A percentile compares a stretch with the other conserved stretches of the same genome.
phyloP scores from a whole-genome alignment of 352 stramenopile species.

The Globisporangium iwayamae region DNA sequence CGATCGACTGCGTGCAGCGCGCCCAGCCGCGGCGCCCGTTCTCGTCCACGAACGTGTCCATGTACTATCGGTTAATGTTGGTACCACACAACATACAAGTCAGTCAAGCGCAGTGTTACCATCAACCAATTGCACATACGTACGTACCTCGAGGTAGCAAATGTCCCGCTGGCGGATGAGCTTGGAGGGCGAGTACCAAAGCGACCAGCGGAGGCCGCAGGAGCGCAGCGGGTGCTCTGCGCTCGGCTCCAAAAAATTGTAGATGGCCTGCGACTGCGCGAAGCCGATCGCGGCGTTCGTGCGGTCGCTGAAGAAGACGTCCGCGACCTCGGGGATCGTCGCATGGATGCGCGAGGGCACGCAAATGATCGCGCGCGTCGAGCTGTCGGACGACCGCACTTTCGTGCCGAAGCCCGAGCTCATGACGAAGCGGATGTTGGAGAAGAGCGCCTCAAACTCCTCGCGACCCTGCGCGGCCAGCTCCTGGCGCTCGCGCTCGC shows the following conservation, averaged over 20 bases:
- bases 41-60: conserved; percentile 60
- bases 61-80: conserved; percentile 25
- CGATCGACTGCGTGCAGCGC: conserved; percentile 55
- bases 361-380: conserved; percentile 52
- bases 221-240: conserved; percentile 46
- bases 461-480: conserved; percentile 32
- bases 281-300: conserved; percentile 60
- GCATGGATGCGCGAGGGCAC: conserved; percentile 41
- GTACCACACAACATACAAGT: background rate
- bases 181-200: conserved; percentile 58
- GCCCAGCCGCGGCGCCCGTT: conserved; percentile 56
- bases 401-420: conserved; percentile 45
- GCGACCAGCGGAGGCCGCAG: conserved; percentile 56
- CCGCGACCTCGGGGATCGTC: conserved; percentile 48
- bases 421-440: conserved; percentile 37
- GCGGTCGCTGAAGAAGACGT: conserved; percentile 59
- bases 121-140: background rate
- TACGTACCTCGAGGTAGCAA: conserved; percentile 44
- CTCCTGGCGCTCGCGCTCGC: conserved; percentile 32
- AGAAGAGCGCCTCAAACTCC: conserved; percentile 33
- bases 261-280: conserved; percentile 55
- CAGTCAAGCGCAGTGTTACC: background rate
- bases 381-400: conserved; percentile 41
- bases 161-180: conserved; percentile 58
- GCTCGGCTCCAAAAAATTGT: conserved; percentile 42